Conservation (phyloP, 2,329 filamentous ascomycete genomes). For the Cladosporium velox region DNA sequence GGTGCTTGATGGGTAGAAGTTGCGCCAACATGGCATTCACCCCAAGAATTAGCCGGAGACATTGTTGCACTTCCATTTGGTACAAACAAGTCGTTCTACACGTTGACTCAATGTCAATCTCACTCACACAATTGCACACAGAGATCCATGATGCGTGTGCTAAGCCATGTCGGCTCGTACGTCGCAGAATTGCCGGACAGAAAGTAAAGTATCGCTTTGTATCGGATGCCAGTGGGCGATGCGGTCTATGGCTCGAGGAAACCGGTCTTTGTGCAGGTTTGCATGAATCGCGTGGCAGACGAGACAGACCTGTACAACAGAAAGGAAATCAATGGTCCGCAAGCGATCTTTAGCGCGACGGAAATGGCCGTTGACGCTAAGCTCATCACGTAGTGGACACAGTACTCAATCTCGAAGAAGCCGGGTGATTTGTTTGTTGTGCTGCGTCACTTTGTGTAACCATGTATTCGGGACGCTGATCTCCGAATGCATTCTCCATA, state of each 20-base stretch:
- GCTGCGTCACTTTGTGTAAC: not conserved
- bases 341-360: not conserved
- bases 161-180: not conserved
- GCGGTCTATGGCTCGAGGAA: too few species aligned
- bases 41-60: not conserved
- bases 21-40: not conserved
- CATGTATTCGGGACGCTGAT: not conserved
- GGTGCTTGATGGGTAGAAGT: not conserved
- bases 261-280: too few species aligned
- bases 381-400: not conserved
- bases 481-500: not conserved
- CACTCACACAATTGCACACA: not conserved
- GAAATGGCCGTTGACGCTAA: not conserved
- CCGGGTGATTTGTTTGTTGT: not conserved
- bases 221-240: too few species aligned
- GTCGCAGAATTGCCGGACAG: not conserved
- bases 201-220: not conserved
- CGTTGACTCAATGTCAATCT: not conserved
- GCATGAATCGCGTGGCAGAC: too few species aligned
- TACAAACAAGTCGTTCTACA: not conserved
- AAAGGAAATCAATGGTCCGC: not conserved
- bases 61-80: not conserved
- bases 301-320: too few species aligned
- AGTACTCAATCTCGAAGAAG: not conserved
- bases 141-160: not conserved